Base-by-base conservation (phyloP, 2,329 filamentous ascomycete species). In the Hypoxylon sp. region DNA sequence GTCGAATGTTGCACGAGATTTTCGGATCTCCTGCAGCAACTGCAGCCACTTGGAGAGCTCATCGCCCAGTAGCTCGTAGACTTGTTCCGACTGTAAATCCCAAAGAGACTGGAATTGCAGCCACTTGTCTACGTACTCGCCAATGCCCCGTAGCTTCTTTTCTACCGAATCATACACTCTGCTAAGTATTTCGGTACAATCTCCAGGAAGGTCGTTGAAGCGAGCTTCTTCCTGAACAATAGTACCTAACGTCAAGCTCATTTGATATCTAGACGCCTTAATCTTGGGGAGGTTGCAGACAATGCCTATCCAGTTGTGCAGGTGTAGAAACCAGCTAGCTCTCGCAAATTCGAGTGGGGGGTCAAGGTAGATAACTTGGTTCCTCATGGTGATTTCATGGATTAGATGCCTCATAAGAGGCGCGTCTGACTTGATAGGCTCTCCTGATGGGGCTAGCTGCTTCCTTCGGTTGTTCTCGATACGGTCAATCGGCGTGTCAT, bases 31-130 rank as follows among this genome's bases (percentile, higher is more conserved):
- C 66, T 97, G 91, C n/a, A 99, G 82, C 29, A 97, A 78, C 69
- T 97, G 92, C 21, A 99, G 78, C 94, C 94, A 99, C 64, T 90
- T 86, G 5, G 91, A 88, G 12, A 99, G 82, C 66, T 97, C 89
- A 58, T 97, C 92, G 7, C 93, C 92, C 5, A 99, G 81, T 42
- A 90, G 84, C 55, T 96, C 91, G 66, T 97, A 96, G 1, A 99
- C 91, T 62, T 97, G 90, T 59, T 97, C 93, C 2, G 93, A 91
- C 69, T 96, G 93, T 49, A 99, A 80, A 75, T 99, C 94, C 94
- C 94, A 99, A 0, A 99, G 81, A 5, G 93, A 97, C 72, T 99
- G 94, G 73, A 97, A 99, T 64, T 97, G 94, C 34, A 99, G 79
- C 94, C 94, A 99, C 72, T 97, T 95, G 69, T 97, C 91, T 7